Base-by-base conservation (phyloP, 2,329 filamentous ascomycete genomes). In the Capronia epimyces region DNA sequence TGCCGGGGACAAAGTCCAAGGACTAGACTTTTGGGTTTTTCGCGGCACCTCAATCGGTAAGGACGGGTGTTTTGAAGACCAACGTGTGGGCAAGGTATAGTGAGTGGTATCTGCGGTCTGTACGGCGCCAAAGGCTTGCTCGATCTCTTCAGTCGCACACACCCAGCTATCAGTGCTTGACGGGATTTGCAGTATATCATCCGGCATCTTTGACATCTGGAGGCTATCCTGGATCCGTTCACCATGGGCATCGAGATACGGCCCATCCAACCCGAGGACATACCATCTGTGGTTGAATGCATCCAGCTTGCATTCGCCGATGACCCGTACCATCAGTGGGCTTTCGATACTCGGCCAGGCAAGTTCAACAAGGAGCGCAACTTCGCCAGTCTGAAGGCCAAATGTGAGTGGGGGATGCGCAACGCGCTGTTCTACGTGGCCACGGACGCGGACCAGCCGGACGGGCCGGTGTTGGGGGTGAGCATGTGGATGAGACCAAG, bases 401-500 rank as follows among this genome's bases (percentile, higher is more conserved):
- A 86, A 46, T 86, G 84, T 68, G 72, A 73, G 57, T 87, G 84
- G 80, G 83, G 84, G 21, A 84, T 88, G 65, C 74, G 77, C 46
- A 81, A 84, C 63, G 82, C 78, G 46, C 75, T 86, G 31, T 86
- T 87, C 68, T 79, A 84, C 59, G 81, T 87, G 52, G 82, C 82
- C 8, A 85, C 82, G 66, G 80, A 84, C 60, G 69, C 74, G 3
- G 69, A 72, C 0, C 44, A 50, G 40, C 67, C 46, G 18, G 43
- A 54, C 18, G 62, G 63, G 3, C 75, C 77, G 50, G 75, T 87
- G 29, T 74, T 87, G 22, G 85, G 85, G 8, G 81, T 86, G 20
- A 80, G 83, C 50, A 87, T 86, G 78, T 89, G 85, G 85, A 71
- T 86, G 46, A 75, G 75, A 1, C 84, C 84, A 0, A 73, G 72